A percentile compares a stretch with the other conserved stretches of the same genome.
phyloP scores from a whole-genome alignment of 2,329 filamentous ascomycete species.

The Aureobasidium sp. region DNA sequence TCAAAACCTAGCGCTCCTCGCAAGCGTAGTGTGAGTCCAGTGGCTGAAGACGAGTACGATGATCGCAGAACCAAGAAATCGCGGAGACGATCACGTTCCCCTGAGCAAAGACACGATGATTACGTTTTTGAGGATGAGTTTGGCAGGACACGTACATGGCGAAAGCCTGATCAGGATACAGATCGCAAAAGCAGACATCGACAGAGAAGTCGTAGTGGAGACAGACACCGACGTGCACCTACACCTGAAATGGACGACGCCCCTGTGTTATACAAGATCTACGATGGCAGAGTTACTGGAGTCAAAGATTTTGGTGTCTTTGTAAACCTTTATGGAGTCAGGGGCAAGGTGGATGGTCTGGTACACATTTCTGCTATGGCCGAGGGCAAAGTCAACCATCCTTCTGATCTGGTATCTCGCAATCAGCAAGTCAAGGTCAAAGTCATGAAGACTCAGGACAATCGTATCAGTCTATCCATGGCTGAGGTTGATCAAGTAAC shows the following conservation, averaged over 20 bases:
- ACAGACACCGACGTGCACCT: slow-evolving; percentile 71
- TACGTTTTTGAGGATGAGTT: slow-evolving; percentile 67
- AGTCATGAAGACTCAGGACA: slow-evolving; percentile 85
- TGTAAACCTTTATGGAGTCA: slow-evolving; percentile 89
- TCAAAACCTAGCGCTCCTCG: slow-evolving; percentile 47
- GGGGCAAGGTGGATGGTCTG: slow-evolving; percentile 89
- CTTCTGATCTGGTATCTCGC: slow-evolving; percentile 83
- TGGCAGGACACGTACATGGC: slow-evolving; percentile 51
- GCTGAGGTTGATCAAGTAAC: slow-evolving; percentile 95
- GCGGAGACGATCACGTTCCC: slow-evolving; percentile 53
- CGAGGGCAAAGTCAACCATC: slow-evolving; percentile 90
- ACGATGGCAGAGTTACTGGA: slow-evolving; percentile 89
- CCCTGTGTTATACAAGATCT: slow-evolving; percentile 87
- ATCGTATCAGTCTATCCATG: slow-evolving; percentile 90
- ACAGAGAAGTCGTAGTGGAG: slow-evolving; percentile 52
- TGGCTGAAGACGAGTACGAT: slow-evolving; percentile 41
- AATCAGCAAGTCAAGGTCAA: slow-evolving; percentile 94
- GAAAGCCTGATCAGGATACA: slow-evolving; percentile 45
- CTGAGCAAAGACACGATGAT: slow-evolving; percentile 59
- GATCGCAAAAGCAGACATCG: slow-evolving; percentile 49
- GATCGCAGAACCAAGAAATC: slow-evolving; percentile 41
- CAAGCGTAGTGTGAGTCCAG: slow-evolving; percentile 68
- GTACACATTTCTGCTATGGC: slow-evolving; percentile 94
- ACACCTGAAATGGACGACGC: slow-evolving; percentile 82
- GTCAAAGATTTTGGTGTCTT: slow-evolving; percentile 98